Percentiles rank a stretch among this genome's conserved stretches.
phyloP scores from a whole-genome alignment of 306 rosid species.

The Cicer arietinum region DNA sequence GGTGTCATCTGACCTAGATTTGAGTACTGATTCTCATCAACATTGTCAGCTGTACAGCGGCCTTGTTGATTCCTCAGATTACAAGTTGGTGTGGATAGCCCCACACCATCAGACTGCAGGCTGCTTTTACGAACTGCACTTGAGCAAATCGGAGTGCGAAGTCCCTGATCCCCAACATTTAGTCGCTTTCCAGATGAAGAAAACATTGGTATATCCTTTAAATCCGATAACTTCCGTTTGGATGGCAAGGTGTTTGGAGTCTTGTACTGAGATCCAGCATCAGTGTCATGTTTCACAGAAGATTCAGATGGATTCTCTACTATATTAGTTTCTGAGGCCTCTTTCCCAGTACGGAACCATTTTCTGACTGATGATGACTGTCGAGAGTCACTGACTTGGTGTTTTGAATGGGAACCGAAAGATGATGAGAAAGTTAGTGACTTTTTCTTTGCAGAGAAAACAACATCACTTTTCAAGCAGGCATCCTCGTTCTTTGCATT shows the following conservation, averaged over 20 bases:
- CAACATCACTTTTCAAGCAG: slow-evolving; percentile 54
- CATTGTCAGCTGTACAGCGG: slow-evolving; percentile 58
- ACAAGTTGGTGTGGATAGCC: slow-evolving; percentile 64
- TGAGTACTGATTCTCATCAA: slow-evolving; percentile 68
- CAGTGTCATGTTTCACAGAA: slow-evolving; percentile 52
- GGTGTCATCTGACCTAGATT: slow-evolving; percentile 61
- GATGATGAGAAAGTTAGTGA: slow-evolving; percentile 71
- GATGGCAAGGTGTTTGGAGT: slow-evolving; percentile 72
- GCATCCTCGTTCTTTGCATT: slow-evolving; percentile 65
- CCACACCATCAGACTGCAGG: slow-evolving; percentile 60
- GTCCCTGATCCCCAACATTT: slow-evolving; percentile 73
- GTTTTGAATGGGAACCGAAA: slow-evolving; percentile 69
- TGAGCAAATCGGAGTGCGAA: slow-evolving; percentile 75
- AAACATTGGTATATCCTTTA: slow-evolving; percentile 66
- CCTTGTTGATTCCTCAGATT: slow-evolving; percentile 62
- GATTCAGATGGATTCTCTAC: slow-evolving; percentile 58
- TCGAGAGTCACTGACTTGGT: slow-evolving; percentile 59
- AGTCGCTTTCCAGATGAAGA: slow-evolving; percentile 73
- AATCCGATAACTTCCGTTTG: slow-evolving; percentile 76
- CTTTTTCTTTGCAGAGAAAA: slow-evolving; percentile 65
- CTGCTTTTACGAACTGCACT: slow-evolving; percentile 59
- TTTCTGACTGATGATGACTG: slow-evolving; percentile 53
- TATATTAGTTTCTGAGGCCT: slow-evolving; percentile 52
- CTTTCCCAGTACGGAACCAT: slow-evolving; percentile 55
- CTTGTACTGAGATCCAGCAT: slow-evolving; percentile 73